These are phyloP conservation scores for Entomortierella lignicola DNA, from an alignment of 192 early-diverging fungal genomes.

Conservation along the genomic window DNA sequence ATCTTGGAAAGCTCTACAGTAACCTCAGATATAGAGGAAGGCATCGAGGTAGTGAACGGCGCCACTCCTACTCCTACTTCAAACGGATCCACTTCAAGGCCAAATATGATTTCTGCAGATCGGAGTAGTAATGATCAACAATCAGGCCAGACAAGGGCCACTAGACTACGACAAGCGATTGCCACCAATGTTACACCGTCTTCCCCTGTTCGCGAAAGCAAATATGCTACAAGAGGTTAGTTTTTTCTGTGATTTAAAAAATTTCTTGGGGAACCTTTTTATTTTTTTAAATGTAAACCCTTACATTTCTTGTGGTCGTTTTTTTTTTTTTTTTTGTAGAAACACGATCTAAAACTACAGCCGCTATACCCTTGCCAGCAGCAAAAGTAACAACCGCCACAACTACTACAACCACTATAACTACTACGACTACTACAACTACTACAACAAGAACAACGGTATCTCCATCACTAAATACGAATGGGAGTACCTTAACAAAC, in stretches of 20 bases:
- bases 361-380: neutral
- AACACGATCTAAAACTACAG: neutral
- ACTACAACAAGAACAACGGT: too few species aligned
- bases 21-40: neutral
- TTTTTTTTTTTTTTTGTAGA: neutral
- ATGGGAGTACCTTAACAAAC: neutral
- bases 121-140: neutral
- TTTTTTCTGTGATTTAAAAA: neutral
- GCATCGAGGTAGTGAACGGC: neutral
- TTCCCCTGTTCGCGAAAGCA: neutral
- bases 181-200: constrained; percentile 4
- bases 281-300: neutral
- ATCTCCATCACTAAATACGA: too few species aligned
- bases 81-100: neutral
- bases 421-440: too few species aligned
- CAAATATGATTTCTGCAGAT: neutral
- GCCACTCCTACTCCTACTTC: neutral
- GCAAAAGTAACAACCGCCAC: neutral
- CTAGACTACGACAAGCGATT: neutral
- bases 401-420: too few species aligned
- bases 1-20: constrained; percentile 4
- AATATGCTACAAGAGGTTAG: neutral
- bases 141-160: neutral
- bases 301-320: too few species aligned
- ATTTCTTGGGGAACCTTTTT: too few species aligned